phyloP scores from a whole-genome alignment of 1,284 basidiomycete species.

The Cryptococcus sp. region DNA sequence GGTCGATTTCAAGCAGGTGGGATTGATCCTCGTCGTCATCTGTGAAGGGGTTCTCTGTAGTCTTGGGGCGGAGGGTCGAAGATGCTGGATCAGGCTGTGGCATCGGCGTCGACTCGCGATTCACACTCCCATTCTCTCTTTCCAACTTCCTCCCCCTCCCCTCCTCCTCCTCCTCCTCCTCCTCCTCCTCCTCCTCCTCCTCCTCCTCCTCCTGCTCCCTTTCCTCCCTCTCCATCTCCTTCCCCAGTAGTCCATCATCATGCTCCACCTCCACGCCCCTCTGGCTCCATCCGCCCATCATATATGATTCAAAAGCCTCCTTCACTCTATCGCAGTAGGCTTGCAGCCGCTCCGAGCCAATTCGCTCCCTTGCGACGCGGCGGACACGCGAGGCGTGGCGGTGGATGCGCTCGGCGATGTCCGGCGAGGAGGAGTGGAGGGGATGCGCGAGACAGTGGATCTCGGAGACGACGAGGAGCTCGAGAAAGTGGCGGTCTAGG shows the following conservation, averaged over 20 bases:
- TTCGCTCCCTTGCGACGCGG: slow-evolving; percentile 43
- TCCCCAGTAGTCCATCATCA: slow-evolving; percentile 5
- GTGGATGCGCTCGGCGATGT: slow-evolving; percentile 32
- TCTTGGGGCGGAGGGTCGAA: slow-evolving; percentile 1
- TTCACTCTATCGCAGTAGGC: slow-evolving; percentile 45
- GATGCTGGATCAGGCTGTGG: neutral
- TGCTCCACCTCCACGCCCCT: slow-evolving; percentile 1
- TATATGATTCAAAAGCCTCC: slow-evolving; percentile 46
- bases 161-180: slow-evolving; percentile 10
- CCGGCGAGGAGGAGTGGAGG: slow-evolving; percentile 17
- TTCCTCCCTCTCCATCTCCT: neutral
- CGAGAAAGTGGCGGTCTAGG: slow-evolving; percentile 45
- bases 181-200: slow-evolving; percentile 1
- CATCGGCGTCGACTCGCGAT: neutral
- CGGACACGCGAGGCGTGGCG: slow-evolving; percentile 41
- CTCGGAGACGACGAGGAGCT: slow-evolving; percentile 45
- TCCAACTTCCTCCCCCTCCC: slow-evolving; percentile 6
- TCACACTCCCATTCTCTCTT: slow-evolving; percentile 5
- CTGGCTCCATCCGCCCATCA: slow-evolving; percentile 26
- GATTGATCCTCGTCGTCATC: neutral
- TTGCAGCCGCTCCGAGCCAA: slow-evolving; percentile 43
- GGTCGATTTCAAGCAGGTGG: neutral
- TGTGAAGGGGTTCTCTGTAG: neutral
- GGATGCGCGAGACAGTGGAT: slow-evolving; percentile 41
- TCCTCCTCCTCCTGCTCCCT: slow-evolving; percentile 8